phyloP scores from a whole-genome alignment of 1,284 basidiomycete species.

The Ceratobasidium sp. region DNA sequence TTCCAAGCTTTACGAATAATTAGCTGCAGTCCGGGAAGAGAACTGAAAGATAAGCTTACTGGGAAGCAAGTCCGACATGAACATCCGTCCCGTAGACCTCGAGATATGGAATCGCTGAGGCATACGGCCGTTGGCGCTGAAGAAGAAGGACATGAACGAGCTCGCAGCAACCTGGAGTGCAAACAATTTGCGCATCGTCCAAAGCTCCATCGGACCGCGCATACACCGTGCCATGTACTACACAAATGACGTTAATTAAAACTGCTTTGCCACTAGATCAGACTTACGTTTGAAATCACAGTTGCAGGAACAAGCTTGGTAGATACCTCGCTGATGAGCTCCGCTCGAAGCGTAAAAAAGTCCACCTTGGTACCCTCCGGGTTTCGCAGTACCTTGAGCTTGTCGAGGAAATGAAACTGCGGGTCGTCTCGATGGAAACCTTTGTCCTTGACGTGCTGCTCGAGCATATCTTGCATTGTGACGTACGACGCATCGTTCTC shows the following conservation, averaged over 20 bases:
- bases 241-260: constrained; percentile 4
- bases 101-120: constrained; percentile 91
- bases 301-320: constrained; percentile 92
- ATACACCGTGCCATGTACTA: constrained; percentile 93
- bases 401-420: constrained; percentile 83
- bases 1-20: constrained; percentile 39
- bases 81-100: constrained; percentile 86
- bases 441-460: constrained; percentile 82
- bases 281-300: constrained; percentile 81
- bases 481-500: constrained; percentile 94
- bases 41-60: constrained; percentile 60
- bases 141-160: constrained; percentile 92
- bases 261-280: constrained; percentile 14
- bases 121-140: constrained; percentile 85
- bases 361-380: constrained; percentile 63
- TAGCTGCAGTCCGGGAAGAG: not conserved
- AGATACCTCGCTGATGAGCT: constrained; percentile 90
- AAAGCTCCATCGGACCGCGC: constrained; percentile 86
- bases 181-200: constrained; percentile 98
- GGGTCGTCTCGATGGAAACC: constrained; percentile 91
- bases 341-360: constrained; percentile 81
- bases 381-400: constrained; percentile 60
- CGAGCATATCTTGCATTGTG: constrained; percentile 93
- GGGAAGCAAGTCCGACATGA: constrained; percentile 90
- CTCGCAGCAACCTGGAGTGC: constrained; percentile 88